Conservation (phyloP, 176 grass and related monocot genomes). For the Rhynchospora pubera region DNA sequence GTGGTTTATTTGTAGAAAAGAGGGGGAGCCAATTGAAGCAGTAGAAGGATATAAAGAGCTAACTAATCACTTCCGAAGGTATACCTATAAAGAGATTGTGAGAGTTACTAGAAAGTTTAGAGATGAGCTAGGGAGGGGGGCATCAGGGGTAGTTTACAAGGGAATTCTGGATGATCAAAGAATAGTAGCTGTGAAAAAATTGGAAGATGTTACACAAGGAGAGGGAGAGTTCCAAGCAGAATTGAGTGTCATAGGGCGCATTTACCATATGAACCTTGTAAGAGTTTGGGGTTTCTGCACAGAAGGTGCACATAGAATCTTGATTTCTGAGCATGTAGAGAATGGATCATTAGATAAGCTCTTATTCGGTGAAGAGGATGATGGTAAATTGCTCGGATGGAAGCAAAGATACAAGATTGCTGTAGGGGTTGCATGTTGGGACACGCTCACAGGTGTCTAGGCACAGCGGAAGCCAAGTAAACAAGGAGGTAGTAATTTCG, state of each 20-base stretch:
- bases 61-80: slow-evolving; percentile 18
- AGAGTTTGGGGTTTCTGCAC: slow-evolving; percentile 24
- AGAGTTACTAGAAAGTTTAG: slow-evolving; percentile 12
- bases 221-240: slow-evolving; percentile 27
- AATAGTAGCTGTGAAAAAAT: slow-evolving; percentile 22
- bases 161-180: slow-evolving; percentile 9
- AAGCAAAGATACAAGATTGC: slow-evolving; percentile 27
- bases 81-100: slow-evolving; percentile 24
- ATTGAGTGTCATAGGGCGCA: slow-evolving; percentile 13
- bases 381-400: too few species aligned
- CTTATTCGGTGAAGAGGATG: too few species aligned
- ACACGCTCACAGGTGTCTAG: too few species aligned
- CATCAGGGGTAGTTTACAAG: slow-evolving; percentile 22
- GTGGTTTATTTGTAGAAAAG: slow-evolving; percentile 17
- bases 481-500: too few species aligned
- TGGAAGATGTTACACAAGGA: slow-evolving; percentile 15
- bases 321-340: slow-evolving; percentile 44
- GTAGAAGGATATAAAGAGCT: slow-evolving; percentile 27
- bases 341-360: slow-evolving; percentile 29
- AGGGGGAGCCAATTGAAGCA: slow-evolving; percentile 7
- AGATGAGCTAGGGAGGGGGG: slow-evolving; percentile 27
- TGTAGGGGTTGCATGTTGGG: slow-evolving; percentile 34
- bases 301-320: slow-evolving; percentile 18
- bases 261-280: slow-evolving; percentile 23
- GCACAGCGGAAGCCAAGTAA: too few species aligned